These are phyloP conservation scores for Xerophyta viscosa DNA, from an alignment of 106 monocot species.

Conservation along the genomic window DNA sequence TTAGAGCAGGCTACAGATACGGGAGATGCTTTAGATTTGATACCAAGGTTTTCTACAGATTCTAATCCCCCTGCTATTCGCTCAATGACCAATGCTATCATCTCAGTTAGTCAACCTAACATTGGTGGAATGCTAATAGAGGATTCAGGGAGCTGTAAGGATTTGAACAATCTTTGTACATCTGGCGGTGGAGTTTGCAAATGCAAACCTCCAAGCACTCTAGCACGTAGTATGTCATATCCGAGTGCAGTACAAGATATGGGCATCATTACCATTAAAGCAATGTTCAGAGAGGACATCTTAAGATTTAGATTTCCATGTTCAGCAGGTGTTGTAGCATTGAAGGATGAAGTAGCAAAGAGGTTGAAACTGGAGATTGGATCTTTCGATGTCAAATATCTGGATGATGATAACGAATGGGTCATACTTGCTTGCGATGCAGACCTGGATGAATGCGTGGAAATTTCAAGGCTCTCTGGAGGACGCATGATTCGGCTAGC, in stretches of 20 bases:
- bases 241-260: conserved; percentile 5
- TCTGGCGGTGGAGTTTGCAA: conserved; percentile 4
- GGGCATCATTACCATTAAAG: conserved; percentile 39
- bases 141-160: conserved; percentile 61
- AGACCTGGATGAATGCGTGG: conserved; percentile 62
- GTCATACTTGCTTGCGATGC: conserved; percentile 53
- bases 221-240: not conserved
- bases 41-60: conserved; percentile 2
- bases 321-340: conserved; percentile 15
- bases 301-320: conserved; percentile 43
- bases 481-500: conserved; percentile 40
- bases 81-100: conserved; percentile 5
- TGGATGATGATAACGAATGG: conserved; percentile 72
- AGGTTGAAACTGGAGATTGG: conserved; percentile 46
- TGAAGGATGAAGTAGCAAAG: conserved; percentile 39
- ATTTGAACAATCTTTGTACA: conserved; percentile 36
- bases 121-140: conserved; percentile 31
- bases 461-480: conserved; percentile 29
- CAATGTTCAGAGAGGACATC: conserved; percentile 57
- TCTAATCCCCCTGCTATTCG: not conserved
- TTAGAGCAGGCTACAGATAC: conserved; percentile 3
- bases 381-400: conserved; percentile 48
- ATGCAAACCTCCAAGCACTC: not conserved
- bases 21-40: conserved; percentile 1
- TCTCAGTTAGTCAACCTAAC: conserved; percentile 12